Evolutionary conservation across 179 eudicot species (phyloP), one percentile per base, ranked within the genome.

Genomic region (Drosera spatulata): DNA sequence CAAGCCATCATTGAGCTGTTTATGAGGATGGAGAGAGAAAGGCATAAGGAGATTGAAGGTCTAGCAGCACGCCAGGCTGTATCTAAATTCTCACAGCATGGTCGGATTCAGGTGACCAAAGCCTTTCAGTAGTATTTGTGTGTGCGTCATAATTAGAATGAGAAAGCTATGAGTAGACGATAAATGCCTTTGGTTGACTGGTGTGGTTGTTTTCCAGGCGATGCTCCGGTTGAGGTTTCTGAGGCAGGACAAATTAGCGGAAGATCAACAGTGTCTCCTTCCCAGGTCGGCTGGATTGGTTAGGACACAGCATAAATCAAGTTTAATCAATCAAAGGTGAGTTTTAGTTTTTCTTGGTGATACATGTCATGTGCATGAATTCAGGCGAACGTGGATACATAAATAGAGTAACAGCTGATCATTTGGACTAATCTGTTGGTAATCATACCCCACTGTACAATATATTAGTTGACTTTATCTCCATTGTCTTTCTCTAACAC

Each of bases 81-180:
- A 4, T 70, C 97, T 0, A 77, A 70, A 41, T 89, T 89, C 61
- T 69, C 85, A 1, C 79, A 82, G 40, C 76, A 85, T 56, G 91
- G 91, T 39, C 83, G 85, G 58, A 81, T 89, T 77, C 95, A 87
- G 89, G 97, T 84, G 41, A 1, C 42, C 56, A 10, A 67, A 72
- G 15, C 59, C 10, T 22, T 22, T 22, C 33, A 22, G 33, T 22
- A 57, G 45, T 4, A 7, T 43, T 43, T 7, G 5, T 4, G 39
- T 4, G 33, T 1, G 33, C 39, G 14, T 13, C 5, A 4, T 45
- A 3, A 10, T 7, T 2, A 39, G 3, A 41, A 3, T 39, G 9
- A n/a, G 3, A 39, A 10, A 13, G 38, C 42, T 33, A 39, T 39
- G 37, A 5, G 3, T 13, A 10, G 40, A 5, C 40, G 2, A 1